phyloP scores from a whole-genome alignment of 2,329 filamentous ascomycete genomes.

The Macrophomina pseudophaseolina region DNA sequence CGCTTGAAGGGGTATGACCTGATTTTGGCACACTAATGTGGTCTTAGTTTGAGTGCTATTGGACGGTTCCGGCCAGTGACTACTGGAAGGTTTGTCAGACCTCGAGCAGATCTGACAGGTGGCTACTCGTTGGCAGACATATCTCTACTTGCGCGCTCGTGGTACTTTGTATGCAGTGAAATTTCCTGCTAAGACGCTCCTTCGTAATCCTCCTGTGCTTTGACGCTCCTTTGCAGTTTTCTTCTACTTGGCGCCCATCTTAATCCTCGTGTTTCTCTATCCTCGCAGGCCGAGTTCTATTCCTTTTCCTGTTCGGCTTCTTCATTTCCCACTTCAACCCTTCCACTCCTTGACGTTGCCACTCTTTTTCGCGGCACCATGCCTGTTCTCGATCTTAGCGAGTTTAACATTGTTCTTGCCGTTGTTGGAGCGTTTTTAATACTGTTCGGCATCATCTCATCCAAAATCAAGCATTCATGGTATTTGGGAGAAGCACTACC shows the following conservation, averaged over 20 bases:
- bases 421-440: slow-evolving; percentile 55
- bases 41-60: background rate
- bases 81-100: background rate
- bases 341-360: background rate
- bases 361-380: slow-evolving; percentile 35
- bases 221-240: background rate
- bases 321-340: background rate
- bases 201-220: background rate
- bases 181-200: background rate
- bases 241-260: background rate
- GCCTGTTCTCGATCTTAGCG: slow-evolving; percentile 56
- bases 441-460: slow-evolving; percentile 57
- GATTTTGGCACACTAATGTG: background rate
- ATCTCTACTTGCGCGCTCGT: background rate
- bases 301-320: background rate
- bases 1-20: background rate
- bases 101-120: background rate
- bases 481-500: slow-evolving; percentile 58
- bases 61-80: background rate
- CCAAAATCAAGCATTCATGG: slow-evolving; percentile 60
- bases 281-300: slow-evolving; percentile 10
- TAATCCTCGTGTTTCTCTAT: background rate
- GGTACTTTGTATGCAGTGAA: background rate
- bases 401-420: slow-evolving; percentile 59
- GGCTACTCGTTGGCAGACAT: background rate